Evolutionary conservation across 2,329 filamentous ascomycete genomes (phyloP).

Genomic region (Sporothrix luriei): DNA sequence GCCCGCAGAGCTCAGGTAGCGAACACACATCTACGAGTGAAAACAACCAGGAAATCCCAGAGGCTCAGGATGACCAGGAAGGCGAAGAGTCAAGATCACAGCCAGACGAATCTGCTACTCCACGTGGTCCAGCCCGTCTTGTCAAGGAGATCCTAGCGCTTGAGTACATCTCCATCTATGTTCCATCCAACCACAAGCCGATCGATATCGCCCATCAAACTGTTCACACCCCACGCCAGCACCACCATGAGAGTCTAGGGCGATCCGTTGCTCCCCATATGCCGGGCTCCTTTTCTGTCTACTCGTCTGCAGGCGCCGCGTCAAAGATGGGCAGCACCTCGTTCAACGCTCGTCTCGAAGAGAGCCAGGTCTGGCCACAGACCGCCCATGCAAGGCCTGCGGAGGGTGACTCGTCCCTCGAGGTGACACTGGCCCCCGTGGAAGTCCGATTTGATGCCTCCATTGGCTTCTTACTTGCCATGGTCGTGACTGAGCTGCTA

Average conservation of each 20-base stretch:
- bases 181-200: conserved; percentile 55
- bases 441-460: conserved; percentile 59
- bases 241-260: conserved; percentile 38
- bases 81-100: conserved; percentile 30
- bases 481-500: conserved; percentile 55
- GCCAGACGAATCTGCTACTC: conserved; percentile 52
- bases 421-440: conserved; percentile 57
- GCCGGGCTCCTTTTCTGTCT: conserved; percentile 64
- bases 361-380: conserved; percentile 24
- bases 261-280: conserved; percentile 54
- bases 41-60: background rate
- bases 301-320: conserved; percentile 38
- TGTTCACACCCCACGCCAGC: background rate
- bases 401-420: conserved; percentile 47
- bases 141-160: conserved; percentile 59
- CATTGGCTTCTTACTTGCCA: conserved; percentile 57
- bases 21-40: background rate
- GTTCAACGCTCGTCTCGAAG: conserved; percentile 34
- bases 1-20: background rate
- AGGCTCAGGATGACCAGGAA: background rate
- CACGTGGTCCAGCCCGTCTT: conserved; percentile 56
- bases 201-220: conserved; percentile 42
- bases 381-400: background rate
- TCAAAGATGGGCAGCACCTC: conserved; percentile 23
- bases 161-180: conserved; percentile 56